These are phyloP conservation scores for Nannochloris sp. DNA, from an alignment of 139 green algal species.

Conservation along the genomic window DNA sequence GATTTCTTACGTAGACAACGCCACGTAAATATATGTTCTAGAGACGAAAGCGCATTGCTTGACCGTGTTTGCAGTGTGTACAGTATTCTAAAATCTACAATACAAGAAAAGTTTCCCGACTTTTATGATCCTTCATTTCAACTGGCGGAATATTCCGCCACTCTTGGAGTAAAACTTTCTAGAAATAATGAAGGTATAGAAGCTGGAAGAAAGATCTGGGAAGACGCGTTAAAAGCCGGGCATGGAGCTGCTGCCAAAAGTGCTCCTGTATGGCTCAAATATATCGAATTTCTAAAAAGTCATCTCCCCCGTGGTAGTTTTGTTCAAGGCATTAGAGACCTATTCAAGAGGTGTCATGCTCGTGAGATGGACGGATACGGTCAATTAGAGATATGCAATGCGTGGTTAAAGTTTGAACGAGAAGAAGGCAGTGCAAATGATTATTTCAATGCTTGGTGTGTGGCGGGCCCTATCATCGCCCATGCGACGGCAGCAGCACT, in stretches of 20 bases:
- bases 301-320: slow-evolving; percentile 34
- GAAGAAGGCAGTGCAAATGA: slow-evolving; percentile 58
- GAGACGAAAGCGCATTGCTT: neutral
- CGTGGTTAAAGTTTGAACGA: slow-evolving; percentile 78
- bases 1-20: slow-evolving; percentile 42
- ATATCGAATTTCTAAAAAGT: slow-evolving; percentile 45
- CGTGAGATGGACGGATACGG: slow-evolving; percentile 40
- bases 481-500: slow-evolving; percentile 40
- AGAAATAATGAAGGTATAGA: slow-evolving; percentile 27
- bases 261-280: slow-evolving; percentile 47
- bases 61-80: neutral
- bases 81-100: neutral
- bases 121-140: slow-evolving; percentile 24
- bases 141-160: slow-evolving; percentile 58
- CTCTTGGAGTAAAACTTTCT: slow-evolving; percentile 48
- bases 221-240: slow-evolving; percentile 36
- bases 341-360: slow-evolving; percentile 51
- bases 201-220: slow-evolving; percentile 51
- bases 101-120: neutral
- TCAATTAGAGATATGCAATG: slow-evolving; percentile 46
- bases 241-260: slow-evolving; percentile 22
- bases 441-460: slow-evolving; percentile 36
- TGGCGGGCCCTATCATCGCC: slow-evolving; percentile 53
- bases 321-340: slow-evolving; percentile 22
- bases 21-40: neutral